Conservation (phyloP, 176 grass and related monocot genomes). For the Aegilops bicornis region DNA sequence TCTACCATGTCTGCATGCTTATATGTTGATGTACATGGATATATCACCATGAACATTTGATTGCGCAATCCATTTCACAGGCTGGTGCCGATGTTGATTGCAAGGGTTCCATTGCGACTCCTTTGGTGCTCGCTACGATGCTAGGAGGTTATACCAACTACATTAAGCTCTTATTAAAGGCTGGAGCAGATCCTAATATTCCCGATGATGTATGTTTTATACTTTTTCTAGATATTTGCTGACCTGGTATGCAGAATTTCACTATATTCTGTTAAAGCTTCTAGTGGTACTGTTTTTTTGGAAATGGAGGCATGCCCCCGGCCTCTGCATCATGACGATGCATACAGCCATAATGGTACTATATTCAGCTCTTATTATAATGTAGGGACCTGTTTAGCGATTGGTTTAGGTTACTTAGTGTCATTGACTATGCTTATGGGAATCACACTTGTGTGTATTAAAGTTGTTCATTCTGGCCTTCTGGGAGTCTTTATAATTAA, state of each 20-base stretch:
- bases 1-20: not conserved
- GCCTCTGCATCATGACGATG: too few relatives aligned
- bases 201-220: constrained; percentile 31
- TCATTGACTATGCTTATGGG: not conserved
- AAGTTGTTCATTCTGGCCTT: not conserved
- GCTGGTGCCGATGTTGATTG: constrained; percentile 44
- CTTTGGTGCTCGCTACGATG: constrained; percentile 8
- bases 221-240: not conserved
- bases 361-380: not conserved
- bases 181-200: constrained; percentile 41
- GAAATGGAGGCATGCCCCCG: too few relatives aligned
- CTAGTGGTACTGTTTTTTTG: not conserved
- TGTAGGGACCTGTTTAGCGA: not conserved
- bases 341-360: not conserved
- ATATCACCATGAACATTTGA: not conserved
- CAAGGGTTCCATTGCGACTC: not conserved
- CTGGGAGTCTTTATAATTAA: not conserved
- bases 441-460: not conserved
- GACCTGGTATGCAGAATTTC: not conserved
- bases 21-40: not conserved
- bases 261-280: not conserved
- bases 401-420: not conserved
- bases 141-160: constrained; percentile 23
- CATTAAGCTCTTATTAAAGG: constrained; percentile 23
- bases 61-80: constrained; percentile 23